Conservation (phyloP, 495 filamentous ascomycete genomes). For the Lophiostoma macrostomum region DNA sequence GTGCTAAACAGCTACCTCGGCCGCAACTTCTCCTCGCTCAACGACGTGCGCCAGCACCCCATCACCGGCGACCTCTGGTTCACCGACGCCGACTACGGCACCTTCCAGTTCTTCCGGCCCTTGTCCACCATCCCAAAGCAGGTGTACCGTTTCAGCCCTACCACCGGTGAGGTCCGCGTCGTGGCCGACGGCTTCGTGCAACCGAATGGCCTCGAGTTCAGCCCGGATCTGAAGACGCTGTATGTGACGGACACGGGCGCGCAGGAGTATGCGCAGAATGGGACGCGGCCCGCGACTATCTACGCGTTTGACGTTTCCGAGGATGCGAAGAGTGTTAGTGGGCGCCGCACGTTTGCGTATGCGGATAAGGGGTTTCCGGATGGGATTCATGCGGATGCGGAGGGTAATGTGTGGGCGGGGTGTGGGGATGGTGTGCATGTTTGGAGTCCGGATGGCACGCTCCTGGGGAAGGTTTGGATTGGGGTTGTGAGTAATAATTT, state of each 20-base stretch:
- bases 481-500: conserved; percentile 37
- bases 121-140: conserved; percentile 48
- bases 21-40: conserved; percentile 37
- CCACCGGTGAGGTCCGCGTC: conserved; percentile 46
- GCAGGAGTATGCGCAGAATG: conserved; percentile 30
- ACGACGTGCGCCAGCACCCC: conserved; percentile 39
- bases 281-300: conserved; percentile 36
- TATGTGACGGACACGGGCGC: conserved; percentile 49
- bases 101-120: conserved; percentile 47
- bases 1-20: conserved; percentile 38
- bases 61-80: conserved; percentile 54
- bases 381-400: conserved; percentile 34
- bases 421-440: conserved; percentile 37
- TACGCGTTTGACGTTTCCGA: conserved; percentile 39
- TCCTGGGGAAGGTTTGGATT: conserved; percentile 33
- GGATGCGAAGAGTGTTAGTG: conserved; percentile 28
- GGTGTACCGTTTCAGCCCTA: conserved; percentile 55
- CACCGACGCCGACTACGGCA: conserved; percentile 52
- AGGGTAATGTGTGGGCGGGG: conserved; percentile 34
- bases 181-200: conserved; percentile 45
- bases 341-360: conserved; percentile 39
- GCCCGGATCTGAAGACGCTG: conserved; percentile 44
- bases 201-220: conserved; percentile 48
- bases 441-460: conserved; percentile 28
- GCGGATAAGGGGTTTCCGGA: conserved; percentile 35